phyloP scores from a whole-genome alignment of 1,139 yeast species.

The Saccharomyces pastorianus region DNA sequence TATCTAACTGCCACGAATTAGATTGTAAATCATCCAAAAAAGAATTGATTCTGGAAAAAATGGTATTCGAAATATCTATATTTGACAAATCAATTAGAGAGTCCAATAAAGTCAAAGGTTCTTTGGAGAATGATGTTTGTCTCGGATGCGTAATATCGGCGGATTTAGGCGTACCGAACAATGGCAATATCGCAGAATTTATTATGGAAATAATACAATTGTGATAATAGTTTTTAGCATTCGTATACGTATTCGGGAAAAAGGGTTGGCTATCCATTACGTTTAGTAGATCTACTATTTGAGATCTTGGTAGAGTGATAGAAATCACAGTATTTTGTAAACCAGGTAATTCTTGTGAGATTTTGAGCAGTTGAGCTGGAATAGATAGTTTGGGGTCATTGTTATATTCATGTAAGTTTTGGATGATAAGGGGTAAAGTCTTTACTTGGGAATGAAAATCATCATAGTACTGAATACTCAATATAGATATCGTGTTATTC shows the following conservation, averaged over 20 bases:
- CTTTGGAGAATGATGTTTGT: not conserved
- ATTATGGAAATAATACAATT: conserved; percentile 10
- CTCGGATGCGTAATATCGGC: not conserved
- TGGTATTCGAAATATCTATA: conserved; percentile 7
- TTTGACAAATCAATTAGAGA: conserved; percentile 9
- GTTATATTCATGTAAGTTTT: not conserved
- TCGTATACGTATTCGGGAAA: conserved; percentile 2
- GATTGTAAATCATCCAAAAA: conserved; percentile 9
- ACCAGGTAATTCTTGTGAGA: conserved; percentile 5
- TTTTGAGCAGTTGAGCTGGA: conserved; percentile 8
- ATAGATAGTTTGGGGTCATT: not conserved
- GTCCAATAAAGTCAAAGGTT: conserved; percentile 6
- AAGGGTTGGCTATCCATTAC: conserved; percentile 7
- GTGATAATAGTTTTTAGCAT: conserved; percentile 8
- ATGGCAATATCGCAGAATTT: conserved; percentile 8
- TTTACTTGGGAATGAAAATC: conserved; percentile 3
- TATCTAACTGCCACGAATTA: conserved; percentile 15
- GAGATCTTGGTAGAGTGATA: conserved; percentile 9
- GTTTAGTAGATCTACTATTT: conserved; percentile 3
- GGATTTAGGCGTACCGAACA: conserved; percentile 9
- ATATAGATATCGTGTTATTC: conserved; percentile 6
- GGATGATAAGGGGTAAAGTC: conserved; percentile 10
- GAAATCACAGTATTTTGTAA: conserved; percentile 10
- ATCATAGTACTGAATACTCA: conserved; percentile 14
- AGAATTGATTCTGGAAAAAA: conserved; percentile 10